Conservation (phyloP, 176 grass and related monocot genomes). For the Typha latifolia region DNA sequence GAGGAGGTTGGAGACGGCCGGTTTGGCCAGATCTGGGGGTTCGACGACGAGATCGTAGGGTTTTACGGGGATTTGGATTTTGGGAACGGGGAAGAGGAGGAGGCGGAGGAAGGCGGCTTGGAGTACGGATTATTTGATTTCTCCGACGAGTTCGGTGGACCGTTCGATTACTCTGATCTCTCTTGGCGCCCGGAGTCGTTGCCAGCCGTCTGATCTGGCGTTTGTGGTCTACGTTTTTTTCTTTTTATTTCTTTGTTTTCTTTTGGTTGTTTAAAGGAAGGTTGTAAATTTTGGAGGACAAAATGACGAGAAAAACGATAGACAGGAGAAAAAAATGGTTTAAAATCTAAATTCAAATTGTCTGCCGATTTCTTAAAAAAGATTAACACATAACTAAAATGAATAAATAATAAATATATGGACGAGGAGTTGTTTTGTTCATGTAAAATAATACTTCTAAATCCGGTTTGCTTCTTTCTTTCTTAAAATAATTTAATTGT, state of each 20-base stretch:
- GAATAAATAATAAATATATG: too few relatives aligned
- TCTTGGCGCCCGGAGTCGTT: conserved; percentile 4
- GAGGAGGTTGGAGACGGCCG: background rate
- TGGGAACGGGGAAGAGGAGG: background rate
- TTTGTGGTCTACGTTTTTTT: too few relatives aligned
- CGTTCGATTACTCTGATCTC: conserved; percentile 5
- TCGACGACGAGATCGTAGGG: conserved; percentile 2
- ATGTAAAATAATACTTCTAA: too few relatives aligned
- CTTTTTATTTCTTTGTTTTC: background rate
- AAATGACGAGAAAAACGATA: too few relatives aligned
- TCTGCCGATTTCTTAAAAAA: too few relatives aligned
- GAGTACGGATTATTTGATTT: conserved; percentile 2
- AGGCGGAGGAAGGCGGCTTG: background rate
- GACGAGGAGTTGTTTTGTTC: too few relatives aligned
- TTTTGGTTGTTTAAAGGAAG: background rate
- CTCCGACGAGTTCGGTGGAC: background rate
- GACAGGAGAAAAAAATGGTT: background rate
- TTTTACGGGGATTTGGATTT: background rate
- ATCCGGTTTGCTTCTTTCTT: too few relatives aligned
- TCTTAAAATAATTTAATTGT: too few relatives aligned
- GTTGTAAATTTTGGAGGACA: too few relatives aligned
- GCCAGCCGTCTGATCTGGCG: conserved; percentile 3
- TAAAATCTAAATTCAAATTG: too few relatives aligned
- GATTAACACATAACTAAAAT: too few relatives aligned
- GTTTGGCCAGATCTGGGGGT: conserved; percentile 14